phyloP scores from a whole-genome alignment of 129 eudicot genomes.

The Centrapalus pauciflorus region DNA sequence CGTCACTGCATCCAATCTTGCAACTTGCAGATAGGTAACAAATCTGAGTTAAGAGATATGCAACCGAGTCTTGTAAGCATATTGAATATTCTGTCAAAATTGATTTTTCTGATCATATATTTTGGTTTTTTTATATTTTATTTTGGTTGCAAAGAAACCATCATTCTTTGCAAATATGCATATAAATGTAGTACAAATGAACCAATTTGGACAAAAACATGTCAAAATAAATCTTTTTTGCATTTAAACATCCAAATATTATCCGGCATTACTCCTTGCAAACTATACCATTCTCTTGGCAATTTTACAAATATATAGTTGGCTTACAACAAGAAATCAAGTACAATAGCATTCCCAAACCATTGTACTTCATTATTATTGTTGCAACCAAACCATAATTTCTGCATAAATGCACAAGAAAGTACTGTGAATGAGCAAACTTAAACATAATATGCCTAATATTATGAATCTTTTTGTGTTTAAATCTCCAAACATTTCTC shows the following conservation, averaged over 20 bases:
- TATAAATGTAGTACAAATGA: no score
- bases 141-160: not conserved
- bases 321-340: no score
- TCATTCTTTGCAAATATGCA: not conserved
- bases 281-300: not conserved
- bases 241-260: no score
- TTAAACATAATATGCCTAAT: not conserved
- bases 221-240: no score
- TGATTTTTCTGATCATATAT: no score
- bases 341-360: not conserved
- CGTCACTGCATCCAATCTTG: not conserved
- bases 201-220: no score
- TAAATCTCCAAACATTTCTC: not conserved
- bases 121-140: not conserved
- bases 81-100: no score
- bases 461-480: not conserved
- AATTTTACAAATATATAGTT: no score
- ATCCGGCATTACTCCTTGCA: not conserved
- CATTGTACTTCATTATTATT: no score
- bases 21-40: not conserved
- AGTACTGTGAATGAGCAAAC: not conserved
- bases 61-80: no score
- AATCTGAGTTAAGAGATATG: not conserved
- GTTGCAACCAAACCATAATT: conserved; percentile 10
- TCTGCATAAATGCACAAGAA: not conserved